A percentile compares a stretch with the other conserved stretches of the same genome.
Evolutionary conservation across 495 filamentous ascomycete species (phyloP).

Genomic region (Eremomyces bilateralis): DNA sequence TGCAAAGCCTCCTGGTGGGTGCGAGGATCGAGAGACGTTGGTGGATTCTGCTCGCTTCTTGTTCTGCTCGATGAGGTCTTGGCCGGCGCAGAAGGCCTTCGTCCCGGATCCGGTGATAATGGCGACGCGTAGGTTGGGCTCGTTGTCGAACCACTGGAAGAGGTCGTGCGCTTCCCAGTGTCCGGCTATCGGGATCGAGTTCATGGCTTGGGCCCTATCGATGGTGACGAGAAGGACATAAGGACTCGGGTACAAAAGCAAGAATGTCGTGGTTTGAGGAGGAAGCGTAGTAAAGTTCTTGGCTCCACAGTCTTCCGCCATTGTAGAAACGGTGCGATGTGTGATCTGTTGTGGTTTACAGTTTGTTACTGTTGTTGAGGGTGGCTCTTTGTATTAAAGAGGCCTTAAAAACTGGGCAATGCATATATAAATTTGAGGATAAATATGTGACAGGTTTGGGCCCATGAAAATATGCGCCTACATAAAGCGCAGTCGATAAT

Average conservation of each 20-base stretch:
- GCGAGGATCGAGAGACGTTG: slow-evolving; percentile 3
- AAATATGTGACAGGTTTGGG: too few relatives aligned
- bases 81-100: slow-evolving; percentile 36
- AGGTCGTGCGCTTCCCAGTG: slow-evolving; percentile 30
- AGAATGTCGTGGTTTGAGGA: slow-evolving; percentile 8
- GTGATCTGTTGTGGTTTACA: too few relatives aligned
- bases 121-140: slow-evolving; percentile 30
- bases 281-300: too few relatives aligned
- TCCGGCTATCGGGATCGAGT: slow-evolving; percentile 19
- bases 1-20: slow-evolving; percentile 13
- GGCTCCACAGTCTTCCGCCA: too few relatives aligned
- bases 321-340: too few relatives aligned
- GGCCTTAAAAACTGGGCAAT: too few relatives aligned
- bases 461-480: too few relatives aligned
- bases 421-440: too few relatives aligned
- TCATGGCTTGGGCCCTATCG: slow-evolving; percentile 12
- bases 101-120: slow-evolving; percentile 32
- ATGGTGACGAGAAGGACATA: slow-evolving; percentile 15
- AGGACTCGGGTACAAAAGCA: slow-evolving; percentile 13
- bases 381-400: too few relatives aligned
- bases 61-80: slow-evolving; percentile 24
- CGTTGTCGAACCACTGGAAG: slow-evolving; percentile 34
- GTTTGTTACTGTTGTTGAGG: too few relatives aligned
- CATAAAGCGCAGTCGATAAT: too few relatives aligned
- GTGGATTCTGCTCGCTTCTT: slow-evolving; percentile 5